These are phyloP conservation scores for Pestalotiopsis fici DNA, from an alignment of 2,329 filamentous ascomycete genomes.

Conservation along the genomic window DNA sequence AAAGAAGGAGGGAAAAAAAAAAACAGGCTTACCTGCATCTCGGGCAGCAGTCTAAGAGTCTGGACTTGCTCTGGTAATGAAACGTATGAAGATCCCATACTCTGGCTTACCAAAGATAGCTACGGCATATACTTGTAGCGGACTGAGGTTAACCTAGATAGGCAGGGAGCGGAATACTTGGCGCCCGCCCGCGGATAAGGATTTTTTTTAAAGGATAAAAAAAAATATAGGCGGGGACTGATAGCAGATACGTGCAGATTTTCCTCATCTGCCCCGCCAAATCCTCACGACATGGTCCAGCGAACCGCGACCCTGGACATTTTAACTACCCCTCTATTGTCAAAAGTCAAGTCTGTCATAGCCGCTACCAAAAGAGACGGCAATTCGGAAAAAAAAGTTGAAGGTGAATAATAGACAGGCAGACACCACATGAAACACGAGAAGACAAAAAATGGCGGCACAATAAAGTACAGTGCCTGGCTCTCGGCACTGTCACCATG, in stretches of 20 bases:
- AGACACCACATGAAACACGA: neutral
- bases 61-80: neutral
- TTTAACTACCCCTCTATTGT: neutral
- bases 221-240: neutral
- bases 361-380: neutral
- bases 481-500: neutral
- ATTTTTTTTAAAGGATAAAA: neutral
- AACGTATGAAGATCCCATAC: neutral
- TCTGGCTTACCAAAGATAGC: neutral
- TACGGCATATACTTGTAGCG: neutral
- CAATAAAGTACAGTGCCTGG: neutral
- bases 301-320: neutral
- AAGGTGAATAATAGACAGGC: neutral
- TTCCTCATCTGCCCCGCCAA: conserved; percentile 5
- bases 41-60: neutral
- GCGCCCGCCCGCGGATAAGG: neutral
- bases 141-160: neutral
- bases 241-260: conserved; percentile 5
- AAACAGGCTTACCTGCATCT: neutral
- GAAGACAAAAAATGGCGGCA: neutral
- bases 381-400: neutral
- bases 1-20: too few relatives aligned
- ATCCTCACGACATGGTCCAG: neutral
- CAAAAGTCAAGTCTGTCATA: neutral
- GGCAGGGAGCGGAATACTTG: neutral